Conservation (phyloP, 495 filamentous ascomycete species). For the Opeltia flavorubescens region DNA sequence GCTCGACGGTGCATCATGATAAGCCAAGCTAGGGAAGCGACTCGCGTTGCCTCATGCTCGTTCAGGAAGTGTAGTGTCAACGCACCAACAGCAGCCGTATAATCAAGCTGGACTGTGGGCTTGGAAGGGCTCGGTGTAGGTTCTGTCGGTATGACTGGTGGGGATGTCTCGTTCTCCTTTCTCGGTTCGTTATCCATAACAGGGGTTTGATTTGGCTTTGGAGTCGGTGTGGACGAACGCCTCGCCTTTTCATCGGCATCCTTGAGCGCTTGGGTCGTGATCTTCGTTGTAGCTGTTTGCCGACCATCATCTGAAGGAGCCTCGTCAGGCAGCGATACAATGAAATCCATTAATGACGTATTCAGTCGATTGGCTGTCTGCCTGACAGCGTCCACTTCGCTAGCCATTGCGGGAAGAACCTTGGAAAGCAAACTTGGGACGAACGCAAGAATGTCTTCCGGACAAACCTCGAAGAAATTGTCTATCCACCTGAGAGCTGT, state of each 20-base stretch:
- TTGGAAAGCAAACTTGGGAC: constrained; percentile 83
- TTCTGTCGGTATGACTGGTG: constrained; percentile 33
- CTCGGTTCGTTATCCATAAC: constrained; percentile 19
- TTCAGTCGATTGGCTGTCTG: constrained; percentile 83
- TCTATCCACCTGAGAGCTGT: constrained; percentile 93
- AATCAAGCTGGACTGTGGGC: constrained; percentile 69
- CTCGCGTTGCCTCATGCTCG: constrained; percentile 88
- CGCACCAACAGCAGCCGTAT: constrained; percentile 90
- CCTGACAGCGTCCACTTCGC: constrained; percentile 74
- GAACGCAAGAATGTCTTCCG: constrained; percentile 92
- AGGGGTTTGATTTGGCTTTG: constrained; percentile 27
- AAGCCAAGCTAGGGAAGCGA: constrained; percentile 88
- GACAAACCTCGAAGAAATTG: constrained; percentile 90
- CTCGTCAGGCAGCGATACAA: constrained; percentile 80
- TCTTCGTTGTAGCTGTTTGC: constrained; percentile 24
- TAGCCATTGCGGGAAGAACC: constrained; percentile 88
- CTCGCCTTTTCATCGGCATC: constrained; percentile 28
- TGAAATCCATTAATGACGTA: constrained; percentile 76
- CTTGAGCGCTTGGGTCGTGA: constrained; percentile 29
- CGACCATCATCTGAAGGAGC: constrained; percentile 25
- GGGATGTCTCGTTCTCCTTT: constrained; percentile 20
- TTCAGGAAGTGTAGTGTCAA: constrained; percentile 90
- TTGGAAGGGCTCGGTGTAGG: constrained; percentile 31
- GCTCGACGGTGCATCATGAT: constrained; percentile 95
- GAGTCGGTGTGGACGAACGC: constrained; percentile 36